A percentile compares a stretch with the other conserved stretches of the same genome.
phyloP scores from a whole-genome alignment of 2,329 filamentous ascomycete species.

The Mollisiaceae sp. region DNA sequence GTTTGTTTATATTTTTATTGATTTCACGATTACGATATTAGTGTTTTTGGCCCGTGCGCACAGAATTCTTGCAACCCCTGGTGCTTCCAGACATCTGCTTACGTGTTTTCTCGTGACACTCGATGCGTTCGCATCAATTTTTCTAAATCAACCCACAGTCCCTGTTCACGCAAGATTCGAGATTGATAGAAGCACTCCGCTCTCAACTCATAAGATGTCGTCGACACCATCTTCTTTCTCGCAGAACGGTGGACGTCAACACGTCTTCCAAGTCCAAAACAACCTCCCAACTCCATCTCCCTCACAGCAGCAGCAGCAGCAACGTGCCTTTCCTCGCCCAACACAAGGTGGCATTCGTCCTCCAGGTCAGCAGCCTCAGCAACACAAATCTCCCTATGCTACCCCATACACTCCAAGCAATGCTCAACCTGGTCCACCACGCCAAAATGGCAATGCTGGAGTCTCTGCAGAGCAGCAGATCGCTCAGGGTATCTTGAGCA shows the following conservation, averaged over 20 bases:
- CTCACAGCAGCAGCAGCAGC: constrained; percentile 32
- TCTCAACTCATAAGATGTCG: constrained; percentile 34
- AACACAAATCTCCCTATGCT: constrained; percentile 40
- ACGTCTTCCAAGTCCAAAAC: constrained; percentile 37
- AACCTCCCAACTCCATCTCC: constrained; percentile 36
- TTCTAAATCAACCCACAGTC: constrained; percentile 6
- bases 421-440: constrained; percentile 29
- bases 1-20: too few species aligned
- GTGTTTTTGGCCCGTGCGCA: too few species aligned
- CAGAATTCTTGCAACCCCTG: too few species aligned
- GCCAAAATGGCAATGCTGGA: constrained; percentile 36
- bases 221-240: constrained; percentile 37
- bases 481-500: constrained; percentile 42
- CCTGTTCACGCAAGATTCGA: not conserved
- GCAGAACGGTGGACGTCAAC: constrained; percentile 28
- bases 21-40: too few species aligned
- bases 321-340: constrained; percentile 33
- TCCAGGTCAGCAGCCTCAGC: constrained; percentile 28
- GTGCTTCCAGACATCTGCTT: not conserved
- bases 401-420: constrained; percentile 40
- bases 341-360: constrained; percentile 37
- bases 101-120: too few species aligned
- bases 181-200: not conserved
- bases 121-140: not conserved
- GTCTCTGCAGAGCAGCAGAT: constrained; percentile 44